phyloP scores from a whole-genome alignment of 2,329 filamentous ascomycete species.

The Mycosphaerelloides madeirae region DNA sequence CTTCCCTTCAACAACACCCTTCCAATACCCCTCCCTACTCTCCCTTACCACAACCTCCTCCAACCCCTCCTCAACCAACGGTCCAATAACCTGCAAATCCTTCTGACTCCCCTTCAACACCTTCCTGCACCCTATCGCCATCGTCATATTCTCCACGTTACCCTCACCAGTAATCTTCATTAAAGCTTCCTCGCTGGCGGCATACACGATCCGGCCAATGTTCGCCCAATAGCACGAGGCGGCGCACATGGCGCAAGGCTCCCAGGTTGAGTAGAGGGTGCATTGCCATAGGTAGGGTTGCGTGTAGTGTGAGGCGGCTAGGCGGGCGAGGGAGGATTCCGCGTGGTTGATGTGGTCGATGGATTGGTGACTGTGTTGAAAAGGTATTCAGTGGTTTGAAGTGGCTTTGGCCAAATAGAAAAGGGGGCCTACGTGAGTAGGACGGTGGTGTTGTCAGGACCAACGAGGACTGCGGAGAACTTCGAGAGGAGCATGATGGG shows the following conservation, averaged over 20 bases:
- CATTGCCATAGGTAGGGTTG: constrained; percentile 47
- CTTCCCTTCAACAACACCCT: neutral
- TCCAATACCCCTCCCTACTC: constrained; percentile 39
- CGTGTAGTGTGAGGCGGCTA: constrained; percentile 47
- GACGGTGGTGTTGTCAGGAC: constrained; percentile 47
- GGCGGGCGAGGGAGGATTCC: constrained; percentile 47
- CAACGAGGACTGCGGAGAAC: constrained; percentile 48
- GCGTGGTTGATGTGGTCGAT: constrained; percentile 52
- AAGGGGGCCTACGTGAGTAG: too few species aligned
- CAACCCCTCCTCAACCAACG: constrained; percentile 42
- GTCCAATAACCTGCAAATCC: constrained; percentile 48
- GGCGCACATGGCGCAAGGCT: constrained; percentile 53
- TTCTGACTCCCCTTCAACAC: constrained; percentile 48
- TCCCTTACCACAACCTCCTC: constrained; percentile 44
- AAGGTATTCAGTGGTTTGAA: too few species aligned
- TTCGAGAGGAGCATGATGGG: too few species aligned
- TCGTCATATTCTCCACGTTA: constrained; percentile 51
- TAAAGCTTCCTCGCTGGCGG: constrained; percentile 46
- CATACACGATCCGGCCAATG: constrained; percentile 50
- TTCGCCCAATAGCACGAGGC: constrained; percentile 50
- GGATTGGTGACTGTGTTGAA: too few species aligned
- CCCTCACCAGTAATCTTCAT: constrained; percentile 43
- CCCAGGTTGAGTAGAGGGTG: constrained; percentile 52
- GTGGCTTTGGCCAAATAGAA: too few species aligned
- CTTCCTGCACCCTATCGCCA: constrained; percentile 47